Base-by-base conservation (phyloP, 352 stramenopile species). In the Aphanomyces euteiches region DNA sequence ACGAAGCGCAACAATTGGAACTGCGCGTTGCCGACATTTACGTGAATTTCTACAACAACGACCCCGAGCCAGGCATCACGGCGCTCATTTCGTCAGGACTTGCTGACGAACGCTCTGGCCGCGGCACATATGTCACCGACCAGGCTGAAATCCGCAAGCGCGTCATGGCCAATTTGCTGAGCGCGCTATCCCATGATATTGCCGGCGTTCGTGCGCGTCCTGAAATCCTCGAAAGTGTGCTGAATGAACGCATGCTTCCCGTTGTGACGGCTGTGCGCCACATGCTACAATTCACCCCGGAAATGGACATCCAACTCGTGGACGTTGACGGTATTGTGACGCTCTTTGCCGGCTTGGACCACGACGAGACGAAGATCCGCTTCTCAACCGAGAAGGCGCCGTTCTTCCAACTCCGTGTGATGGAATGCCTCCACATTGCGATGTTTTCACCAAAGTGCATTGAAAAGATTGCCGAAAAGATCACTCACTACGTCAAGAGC, bases 11-110 rank as follows among this genome's bases (percentile, higher is more conserved):
- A 72, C 89, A 89, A 67, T 81, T 92, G 74, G 87, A 95, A 61
- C 64, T 95, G 39, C 92, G 87, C 38, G 85, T 95, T 2, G 87
- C 87, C 17, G 87, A 86, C 17, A 93, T 95, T 66, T 95, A 92
- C 75, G 87, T 95, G 19, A 95, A 95, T 72, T 95, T 89, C 41
- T 95, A 91, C 78, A 95, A 95, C 73, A 84, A 91, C 66, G 90
- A 90, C 60, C 85, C 87, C 7, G 83, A 93, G 58, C 77, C 77
- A 57, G 84, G 82, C 8, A 83, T 95, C 38, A 72, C 86, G 5
- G 79, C 87, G 13, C 85, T 92, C 67, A 91, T 95, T 17, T 67
- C 59, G 40, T 54, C 59, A 15, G 59, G 59, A 17, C 37, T 47
- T 39, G 38, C 59, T 2, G 40, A 54, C 37, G 59, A 48, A 47